Evolutionary conservation across 345 rosid species (phyloP).

Genomic region (Aquilaria malaccensis): DNA sequence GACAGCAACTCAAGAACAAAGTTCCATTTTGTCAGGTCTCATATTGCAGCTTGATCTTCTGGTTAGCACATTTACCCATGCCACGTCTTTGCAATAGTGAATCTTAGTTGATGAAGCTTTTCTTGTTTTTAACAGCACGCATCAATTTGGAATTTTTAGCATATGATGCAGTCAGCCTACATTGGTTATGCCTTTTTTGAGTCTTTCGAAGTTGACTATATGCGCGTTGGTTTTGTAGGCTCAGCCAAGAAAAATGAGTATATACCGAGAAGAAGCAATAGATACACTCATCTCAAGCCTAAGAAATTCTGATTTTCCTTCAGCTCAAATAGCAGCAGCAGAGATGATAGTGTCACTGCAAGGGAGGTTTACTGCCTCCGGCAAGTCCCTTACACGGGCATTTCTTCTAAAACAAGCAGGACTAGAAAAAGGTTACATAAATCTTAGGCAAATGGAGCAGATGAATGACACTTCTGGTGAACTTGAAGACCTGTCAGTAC

Average conservation of each 20-base stretch:
- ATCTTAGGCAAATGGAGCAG: constrained; percentile 37
- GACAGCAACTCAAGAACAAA: constrained; percentile 36
- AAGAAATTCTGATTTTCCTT: constrained; percentile 39
- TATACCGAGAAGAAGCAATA: constrained; percentile 69
- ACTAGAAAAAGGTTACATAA: constrained; percentile 33
- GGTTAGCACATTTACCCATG: constrained; percentile 17
- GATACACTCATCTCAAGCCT: constrained; percentile 57
- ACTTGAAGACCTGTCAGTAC: constrained; percentile 39
- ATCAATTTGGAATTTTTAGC: too few relatives aligned
- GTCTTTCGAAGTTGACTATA: too few relatives aligned
- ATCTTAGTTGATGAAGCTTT: too few relatives aligned
- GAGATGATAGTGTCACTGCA: constrained; percentile 41
- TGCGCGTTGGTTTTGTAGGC: constrained; percentile 26
- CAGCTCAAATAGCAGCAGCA: constrained; percentile 53
- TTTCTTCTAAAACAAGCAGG: constrained; percentile 57
- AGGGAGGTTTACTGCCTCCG: constrained; percentile 57
- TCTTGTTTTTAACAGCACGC: too few relatives aligned
- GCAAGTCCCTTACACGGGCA: constrained; percentile 44
- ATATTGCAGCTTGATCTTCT: constrained; percentile 69
- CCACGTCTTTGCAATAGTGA: too few relatives aligned
- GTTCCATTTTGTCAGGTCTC: constrained; percentile 52
- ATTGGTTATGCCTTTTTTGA: too few relatives aligned
- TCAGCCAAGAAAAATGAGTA: constrained; percentile 73
- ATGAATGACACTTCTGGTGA: constrained; percentile 25
- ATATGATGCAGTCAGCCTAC: neutral